Evolutionary conservation across 176 grass and related monocot genomes (phyloP), one percentile per base, ranked within the genome.

Genomic region (Triticum urartu): DNA sequence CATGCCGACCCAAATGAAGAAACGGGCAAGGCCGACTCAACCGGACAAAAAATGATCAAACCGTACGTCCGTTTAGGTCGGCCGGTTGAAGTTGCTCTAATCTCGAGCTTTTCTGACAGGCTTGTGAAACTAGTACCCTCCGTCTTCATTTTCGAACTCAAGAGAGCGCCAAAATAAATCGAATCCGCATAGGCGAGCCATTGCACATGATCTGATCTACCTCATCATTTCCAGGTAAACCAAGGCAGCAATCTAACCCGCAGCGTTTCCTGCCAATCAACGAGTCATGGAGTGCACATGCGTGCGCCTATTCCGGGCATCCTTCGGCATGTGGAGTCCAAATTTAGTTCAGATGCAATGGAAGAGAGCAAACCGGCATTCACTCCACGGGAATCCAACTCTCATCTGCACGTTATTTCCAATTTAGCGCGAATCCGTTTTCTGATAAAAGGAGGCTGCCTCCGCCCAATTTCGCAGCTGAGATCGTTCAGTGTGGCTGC

Each of bases 221-320:
- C 48, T 52, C 48, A 52, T 52, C 48, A 52, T 52, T 50, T 50
- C 45, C 48, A 6, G 54, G 54, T 58, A 58, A 58, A 58, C 18
- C 54, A 58, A 58, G 6, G 6, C 18, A 58, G 18, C 6, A 48
- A 60, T 79, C 76, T 35, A 47, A 79, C 36, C 39, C 9, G 39
- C 39, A 40, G 9, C 39, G 39, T 40, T 40, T 40, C 39, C 39
- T 40, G 39, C 20, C 2, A 30, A 45, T 36, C 20, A 73, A 50
- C 38, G 40, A 9, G 80, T 18, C 85, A 52, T 87, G 54, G 66
- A 11, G 65, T 35, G 12, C 77, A 87, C 58, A 22, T 73, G 77
- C 10, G 25, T 7, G 10, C 72, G 38, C 25, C 26, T 25, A 40
- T 54, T 64, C 21, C 52, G n/a, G 30, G 5, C 1, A 22, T 22